These are phyloP conservation scores for Linum usitatissimum DNA, from an alignment of 345 rosid genomes.

Conservation along the genomic window DNA sequence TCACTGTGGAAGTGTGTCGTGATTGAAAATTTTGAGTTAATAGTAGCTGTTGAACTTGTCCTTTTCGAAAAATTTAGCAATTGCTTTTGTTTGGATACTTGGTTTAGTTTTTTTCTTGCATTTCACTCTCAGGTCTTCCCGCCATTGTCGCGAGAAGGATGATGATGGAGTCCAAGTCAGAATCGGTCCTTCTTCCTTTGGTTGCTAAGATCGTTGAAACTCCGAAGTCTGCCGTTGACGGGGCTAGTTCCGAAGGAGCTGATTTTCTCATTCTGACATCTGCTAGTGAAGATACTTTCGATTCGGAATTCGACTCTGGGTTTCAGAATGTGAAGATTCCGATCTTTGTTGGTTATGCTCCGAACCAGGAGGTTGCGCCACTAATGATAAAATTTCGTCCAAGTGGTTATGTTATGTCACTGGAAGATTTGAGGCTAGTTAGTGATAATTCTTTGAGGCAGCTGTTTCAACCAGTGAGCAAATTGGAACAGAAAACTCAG, in stretches of 20 bases:
- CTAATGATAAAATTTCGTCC: slow-evolving; percentile 42
- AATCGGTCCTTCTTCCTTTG: slow-evolving; percentile 68
- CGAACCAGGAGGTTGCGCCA: slow-evolving; percentile 18
- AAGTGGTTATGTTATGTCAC: slow-evolving; percentile 66
- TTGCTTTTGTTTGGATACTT: not conserved
- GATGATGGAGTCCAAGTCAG: slow-evolving; percentile 56
- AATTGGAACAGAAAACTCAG: slow-evolving; percentile 17
- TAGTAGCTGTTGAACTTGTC: not conserved
- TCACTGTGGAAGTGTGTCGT: not conserved
- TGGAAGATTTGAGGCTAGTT: slow-evolving; percentile 54
- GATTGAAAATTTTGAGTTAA: not conserved
- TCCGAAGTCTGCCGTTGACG: slow-evolving; percentile 46
- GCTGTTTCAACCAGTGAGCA: slow-evolving; percentile 25
- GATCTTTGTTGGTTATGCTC: slow-evolving; percentile 29
- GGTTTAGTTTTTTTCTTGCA: not conserved
- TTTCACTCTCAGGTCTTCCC: slow-evolving; percentile 57
- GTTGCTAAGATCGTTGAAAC: slow-evolving; percentile 70
- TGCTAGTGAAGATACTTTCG: slow-evolving; percentile 25
- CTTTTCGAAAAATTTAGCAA: not conserved
- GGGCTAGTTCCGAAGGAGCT: slow-evolving; percentile 88
- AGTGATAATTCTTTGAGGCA: slow-evolving; percentile 37
- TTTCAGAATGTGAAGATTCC: slow-evolving; percentile 56
- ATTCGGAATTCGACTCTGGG: slow-evolving; percentile 29
- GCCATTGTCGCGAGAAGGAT: slow-evolving; percentile 83
- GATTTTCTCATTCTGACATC: slow-evolving; percentile 62